Base-by-base conservation (phyloP, 83 land plant genomes). In the Diphasiastrum complanatum region DNA sequence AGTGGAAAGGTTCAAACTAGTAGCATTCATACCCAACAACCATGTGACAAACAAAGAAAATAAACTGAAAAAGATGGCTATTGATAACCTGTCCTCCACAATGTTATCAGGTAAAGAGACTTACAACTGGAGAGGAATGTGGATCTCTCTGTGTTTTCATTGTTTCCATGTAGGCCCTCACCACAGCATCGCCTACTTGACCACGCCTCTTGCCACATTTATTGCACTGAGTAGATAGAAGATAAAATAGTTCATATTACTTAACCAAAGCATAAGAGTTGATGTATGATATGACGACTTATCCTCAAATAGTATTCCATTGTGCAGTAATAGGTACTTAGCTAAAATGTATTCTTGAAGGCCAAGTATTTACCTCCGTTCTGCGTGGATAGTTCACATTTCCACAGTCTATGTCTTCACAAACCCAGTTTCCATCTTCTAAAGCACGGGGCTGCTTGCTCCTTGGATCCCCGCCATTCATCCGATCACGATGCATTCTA, bases 401-500 rank as follows among this genome's bases (percentile, higher is more conserved):
- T 36, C 43, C 43, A 16, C 63, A 60, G 3, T 38, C 30, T 23
- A 18, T 19, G 27, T 60, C 32, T 4, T 60, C 63, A 60, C 63
- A 60, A 43, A 60, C 63, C 63, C 63, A 45, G 23, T 60, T 60
- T 12, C 63, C 63, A 60, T 60, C 63, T 41, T 60, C 55, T 10
- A 60, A 30, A 1, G 56, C 69, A 70, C 51, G 70, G 75, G 8
- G 84, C 33, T 74, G 78, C 63, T 63, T 68, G n/a, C 24, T 54
- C 60, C 69, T 32, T 3, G 69, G 25, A 16, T 56, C 62, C n/a
- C n/a, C n/a, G n/a, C n/a, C n/a, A n/a, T n/a, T n/a, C n/a, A n/a
- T n/a, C n/a, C n/a, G n/a, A n/a, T n/a, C n/a, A n/a, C n/a, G n/a
- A n/a, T n/a, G n/a, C n/a, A n/a, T n/a, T n/a, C n/a, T n/a, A n/a